Percentiles rank a stretch among this genome's conserved stretches.
These are phyloP conservation scores for Solanum chmielewskii DNA, from an alignment of 257 asterid genomes.

Conservation along the genomic window DNA sequence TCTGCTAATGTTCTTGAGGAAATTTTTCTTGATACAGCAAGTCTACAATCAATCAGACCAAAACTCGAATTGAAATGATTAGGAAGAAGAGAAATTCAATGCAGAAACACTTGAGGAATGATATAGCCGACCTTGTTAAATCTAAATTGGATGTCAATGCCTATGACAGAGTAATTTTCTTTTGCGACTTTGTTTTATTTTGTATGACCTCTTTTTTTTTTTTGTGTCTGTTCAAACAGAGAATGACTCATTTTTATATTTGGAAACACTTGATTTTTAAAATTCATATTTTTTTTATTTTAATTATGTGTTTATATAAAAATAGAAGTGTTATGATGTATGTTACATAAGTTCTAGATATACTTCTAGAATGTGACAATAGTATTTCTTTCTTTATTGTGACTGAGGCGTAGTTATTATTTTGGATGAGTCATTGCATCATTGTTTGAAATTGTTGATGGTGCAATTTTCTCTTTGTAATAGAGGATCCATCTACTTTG, in stretches of 20 bases:
- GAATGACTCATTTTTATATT: not conserved
- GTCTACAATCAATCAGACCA: slow-evolving; percentile 43
- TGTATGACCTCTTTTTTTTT: no score
- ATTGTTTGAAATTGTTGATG: not conserved
- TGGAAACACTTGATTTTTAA: not conserved
- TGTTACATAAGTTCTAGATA: not conserved
- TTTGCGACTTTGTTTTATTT: not conserved
- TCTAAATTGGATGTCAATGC: slow-evolving; percentile 50
- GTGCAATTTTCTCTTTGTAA: not conserved
- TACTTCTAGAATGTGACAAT: not conserved
- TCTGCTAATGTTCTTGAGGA: not conserved
- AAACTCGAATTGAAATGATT: slow-evolving; percentile 43
- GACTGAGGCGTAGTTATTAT: not conserved
- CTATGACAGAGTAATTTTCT: slow-evolving; percentile 49
- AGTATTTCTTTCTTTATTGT: not conserved
- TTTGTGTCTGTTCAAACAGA: no score
- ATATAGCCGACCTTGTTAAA: slow-evolving; percentile 59
- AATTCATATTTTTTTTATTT: not conserved
- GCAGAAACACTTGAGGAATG: slow-evolving; percentile 66
- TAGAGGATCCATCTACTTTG: not conserved
- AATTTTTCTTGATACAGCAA: slow-evolving; percentile 31
- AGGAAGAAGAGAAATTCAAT: slow-evolving; percentile 68
- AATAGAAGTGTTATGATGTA: not conserved
- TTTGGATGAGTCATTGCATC: not conserved
- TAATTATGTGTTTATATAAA: not conserved